A percentile compares a stretch with the other conserved stretches of the same genome.
Evolutionary conservation across 148 eudicot genomes (phyloP).

Genomic region (Fagopyrum homotropicum): DNA sequence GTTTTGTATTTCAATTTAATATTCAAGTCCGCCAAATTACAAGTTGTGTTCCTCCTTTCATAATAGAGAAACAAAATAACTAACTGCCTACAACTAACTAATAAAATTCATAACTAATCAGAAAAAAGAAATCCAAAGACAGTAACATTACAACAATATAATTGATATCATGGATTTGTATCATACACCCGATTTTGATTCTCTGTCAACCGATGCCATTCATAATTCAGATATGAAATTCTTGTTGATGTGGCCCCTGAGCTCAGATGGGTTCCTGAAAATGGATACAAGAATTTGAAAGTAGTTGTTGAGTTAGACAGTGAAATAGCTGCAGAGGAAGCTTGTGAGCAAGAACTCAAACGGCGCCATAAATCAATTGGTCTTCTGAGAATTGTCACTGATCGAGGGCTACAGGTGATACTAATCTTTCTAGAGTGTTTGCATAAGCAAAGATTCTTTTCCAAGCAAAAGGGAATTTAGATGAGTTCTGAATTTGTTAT

Average conservation of each 20-base stretch:
- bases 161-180: no score
- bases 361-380: conserved; percentile 81
- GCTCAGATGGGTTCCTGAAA: conserved; percentile 77
- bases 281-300: conserved; percentile 82
- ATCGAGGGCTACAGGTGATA: conserved; percentile 86
- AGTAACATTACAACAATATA: no score
- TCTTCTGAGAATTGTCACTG: conserved; percentile 64
- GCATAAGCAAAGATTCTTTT: background rate
- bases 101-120: no score
- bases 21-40: no score
- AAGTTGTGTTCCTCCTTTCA: no score
- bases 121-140: no score
- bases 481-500: background rate
- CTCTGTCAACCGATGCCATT: conserved; percentile 5
- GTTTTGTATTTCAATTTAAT: no score
- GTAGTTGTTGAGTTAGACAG: conserved; percentile 82
- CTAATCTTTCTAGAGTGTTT: conserved; percentile 4
- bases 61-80: no score
- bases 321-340: conserved; percentile 74
- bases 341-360: conserved; percentile 66
- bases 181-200: background rate
- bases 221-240: conserved; percentile 65
- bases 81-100: no score
- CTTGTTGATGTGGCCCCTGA: conserved; percentile 83
- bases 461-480: background rate